A percentile compares a stretch with the other conserved stretches of the same genome.
Evolutionary conservation across 1,284 basidiomycete species (phyloP).

Genomic region (Cutaneotrichosporon sp.): DNA sequence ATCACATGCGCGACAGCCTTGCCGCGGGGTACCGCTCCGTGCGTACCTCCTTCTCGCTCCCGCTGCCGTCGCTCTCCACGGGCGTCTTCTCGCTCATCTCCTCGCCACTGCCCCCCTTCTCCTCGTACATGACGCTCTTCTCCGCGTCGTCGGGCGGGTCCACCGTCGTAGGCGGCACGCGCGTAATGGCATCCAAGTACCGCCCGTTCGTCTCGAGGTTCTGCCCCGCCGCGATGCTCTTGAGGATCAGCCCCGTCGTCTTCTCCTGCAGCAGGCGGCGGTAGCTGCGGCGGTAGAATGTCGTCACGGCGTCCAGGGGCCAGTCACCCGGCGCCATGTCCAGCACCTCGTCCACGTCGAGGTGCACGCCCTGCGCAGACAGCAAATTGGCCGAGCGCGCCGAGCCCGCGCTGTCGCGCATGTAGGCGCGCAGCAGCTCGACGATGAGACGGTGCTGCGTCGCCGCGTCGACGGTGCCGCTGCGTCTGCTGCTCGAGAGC

Average conservation of each 20-base stretch:
- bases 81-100: background rate
- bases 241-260: slow-evolving; percentile 46
- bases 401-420: slow-evolving; percentile 74
- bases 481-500: slow-evolving; percentile 51
- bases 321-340: slow-evolving; percentile 70
- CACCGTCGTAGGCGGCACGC: slow-evolving; percentile 33
- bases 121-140: slow-evolving; percentile 5
- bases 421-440: slow-evolving; percentile 75
- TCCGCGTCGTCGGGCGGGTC: slow-evolving; percentile 6
- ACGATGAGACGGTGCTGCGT: slow-evolving; percentile 65
- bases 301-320: slow-evolving; percentile 69
- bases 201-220: slow-evolving; percentile 44
- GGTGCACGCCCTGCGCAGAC: slow-evolving; percentile 73
- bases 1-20: background rate
- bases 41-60: slow-evolving; percentile 3
- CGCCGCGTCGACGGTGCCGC: slow-evolving; percentile 59
- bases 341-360: slow-evolving; percentile 75
- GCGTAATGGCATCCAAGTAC: slow-evolving; percentile 39
- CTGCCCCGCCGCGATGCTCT: slow-evolving; percentile 50
- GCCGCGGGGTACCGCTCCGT: background rate
- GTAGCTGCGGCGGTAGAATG: slow-evolving; percentile 75
- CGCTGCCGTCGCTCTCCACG: background rate
- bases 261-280: slow-evolving; percentile 68
- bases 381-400: slow-evolving; percentile 67
- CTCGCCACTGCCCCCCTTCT: background rate